Evolutionary conservation across 495 filamentous ascomycete species (phyloP).

Genomic region (Daldinia concentrica): DNA sequence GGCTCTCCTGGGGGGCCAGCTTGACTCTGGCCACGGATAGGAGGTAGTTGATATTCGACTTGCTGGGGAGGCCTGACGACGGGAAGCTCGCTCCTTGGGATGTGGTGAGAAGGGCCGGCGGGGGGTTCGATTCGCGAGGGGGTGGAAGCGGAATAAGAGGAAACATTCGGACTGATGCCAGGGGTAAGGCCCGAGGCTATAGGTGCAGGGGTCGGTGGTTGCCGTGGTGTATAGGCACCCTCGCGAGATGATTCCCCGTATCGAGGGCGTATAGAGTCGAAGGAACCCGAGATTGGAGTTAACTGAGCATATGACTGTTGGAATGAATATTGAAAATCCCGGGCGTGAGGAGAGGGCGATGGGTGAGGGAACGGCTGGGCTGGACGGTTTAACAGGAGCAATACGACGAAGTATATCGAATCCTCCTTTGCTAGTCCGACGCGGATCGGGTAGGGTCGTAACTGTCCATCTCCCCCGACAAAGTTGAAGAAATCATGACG

Average conservation of each 20-base stretch:
- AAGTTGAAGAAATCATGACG: conserved; percentile 62
- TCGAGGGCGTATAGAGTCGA: conserved; percentile 52
- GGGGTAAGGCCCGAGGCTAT: conserved; percentile 44
- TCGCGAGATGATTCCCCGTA: conserved; percentile 51
- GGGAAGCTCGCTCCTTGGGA: conserved; percentile 57
- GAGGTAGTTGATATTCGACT: conserved; percentile 60
- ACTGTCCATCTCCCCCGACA: conserved; percentile 56
- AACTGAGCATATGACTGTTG: conserved; percentile 54
- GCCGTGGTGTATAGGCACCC: conserved; percentile 44
- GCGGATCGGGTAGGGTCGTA: conserved; percentile 53
- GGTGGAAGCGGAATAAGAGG: conserved; percentile 51
- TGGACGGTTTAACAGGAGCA: conserved; percentile 49
- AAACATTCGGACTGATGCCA: conserved; percentile 43
- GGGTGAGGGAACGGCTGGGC: conserved; percentile 51
- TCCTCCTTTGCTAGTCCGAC: conserved; percentile 61
- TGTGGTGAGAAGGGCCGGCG: conserved; percentile 52
- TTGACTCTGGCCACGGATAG: conserved; percentile 58
- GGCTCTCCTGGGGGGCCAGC: conserved; percentile 47
- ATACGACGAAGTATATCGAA: conserved; percentile 63
- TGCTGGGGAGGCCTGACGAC: conserved; percentile 48
- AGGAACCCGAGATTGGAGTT: conserved; percentile 55
- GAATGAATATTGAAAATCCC: conserved; percentile 57
- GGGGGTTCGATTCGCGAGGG: conserved; percentile 53
- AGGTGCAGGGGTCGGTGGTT: conserved; percentile 47
- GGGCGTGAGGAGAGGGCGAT: conserved; percentile 58